These are phyloP conservation scores for Pleurotus giganteus DNA, from an alignment of 768 basidiomycete genomes.

Conservation along the genomic window DNA sequence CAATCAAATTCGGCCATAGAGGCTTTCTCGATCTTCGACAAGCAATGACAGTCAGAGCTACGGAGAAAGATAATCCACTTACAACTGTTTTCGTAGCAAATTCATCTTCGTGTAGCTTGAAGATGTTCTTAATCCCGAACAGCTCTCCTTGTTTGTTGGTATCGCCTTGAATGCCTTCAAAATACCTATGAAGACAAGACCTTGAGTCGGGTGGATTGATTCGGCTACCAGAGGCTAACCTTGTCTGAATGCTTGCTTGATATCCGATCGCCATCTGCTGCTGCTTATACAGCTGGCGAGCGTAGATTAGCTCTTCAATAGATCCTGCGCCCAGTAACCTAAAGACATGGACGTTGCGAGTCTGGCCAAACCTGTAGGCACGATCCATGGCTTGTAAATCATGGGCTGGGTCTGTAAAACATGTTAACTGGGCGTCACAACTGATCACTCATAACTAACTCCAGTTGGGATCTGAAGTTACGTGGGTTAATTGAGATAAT, in stretches of 20 bases:
- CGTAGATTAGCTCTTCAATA: slow-evolving; percentile 85
- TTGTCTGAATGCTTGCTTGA: slow-evolving; percentile 78
- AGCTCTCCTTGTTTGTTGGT: slow-evolving; percentile 74
- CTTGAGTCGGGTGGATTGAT: neutral
- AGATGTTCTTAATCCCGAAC: slow-evolving; percentile 85
- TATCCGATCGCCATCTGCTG: slow-evolving; percentile 94
- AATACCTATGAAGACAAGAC: slow-evolving; percentile 53
- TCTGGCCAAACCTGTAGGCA: slow-evolving; percentile 85
- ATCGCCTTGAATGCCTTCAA: slow-evolving; percentile 81
- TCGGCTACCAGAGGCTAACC: slow-evolving; percentile 35
- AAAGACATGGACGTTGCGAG: slow-evolving; percentile 80
- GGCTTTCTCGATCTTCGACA: slow-evolving; percentile 70
- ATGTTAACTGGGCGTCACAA: neutral
- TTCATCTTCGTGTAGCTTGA: slow-evolving; percentile 68
- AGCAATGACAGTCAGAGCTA: neutral
- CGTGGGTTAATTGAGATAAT: slow-evolving; percentile 9
- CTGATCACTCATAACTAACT: slow-evolving; percentile 51
- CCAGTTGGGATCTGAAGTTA: slow-evolving; percentile 82
- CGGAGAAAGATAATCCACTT: slow-evolving; percentile 19
- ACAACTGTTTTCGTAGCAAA: slow-evolving; percentile 75
- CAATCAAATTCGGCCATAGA: slow-evolving; percentile 75
- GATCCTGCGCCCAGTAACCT: slow-evolving; percentile 85
- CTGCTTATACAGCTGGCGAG: slow-evolving; percentile 89
- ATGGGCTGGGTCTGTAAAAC: slow-evolving; percentile 78
- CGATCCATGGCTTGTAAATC: slow-evolving; percentile 92